These are phyloP conservation scores for Salix brachista DNA, from an alignment of 345 rosid species.

Conservation along the genomic window DNA sequence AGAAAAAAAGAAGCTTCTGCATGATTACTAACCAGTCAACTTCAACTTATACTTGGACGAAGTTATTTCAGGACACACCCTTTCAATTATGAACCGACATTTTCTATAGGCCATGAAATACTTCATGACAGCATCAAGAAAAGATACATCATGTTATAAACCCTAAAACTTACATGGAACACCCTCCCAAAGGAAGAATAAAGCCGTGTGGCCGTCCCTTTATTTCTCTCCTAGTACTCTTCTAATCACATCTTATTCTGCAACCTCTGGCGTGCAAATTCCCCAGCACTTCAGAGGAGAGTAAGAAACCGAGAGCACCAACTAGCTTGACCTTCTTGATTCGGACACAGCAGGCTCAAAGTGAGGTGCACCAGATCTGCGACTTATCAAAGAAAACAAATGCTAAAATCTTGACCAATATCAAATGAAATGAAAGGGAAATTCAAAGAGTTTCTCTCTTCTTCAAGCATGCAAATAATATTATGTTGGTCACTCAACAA, in stretches of 20 bases:
- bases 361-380: conserved; percentile 66
- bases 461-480: neutral
- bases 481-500: neutral
- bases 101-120: no score
- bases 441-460: no score
- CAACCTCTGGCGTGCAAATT: conserved; percentile 64
- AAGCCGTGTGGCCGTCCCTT: neutral
- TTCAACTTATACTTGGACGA: neutral
- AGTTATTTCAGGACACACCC: no score
- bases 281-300: conserved; percentile 68
- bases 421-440: no score
- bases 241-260: conserved; percentile 73
- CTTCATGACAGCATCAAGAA: neutral
- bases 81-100: no score
- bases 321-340: conserved; percentile 81
- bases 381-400: conserved; percentile 28
- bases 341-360: conserved; percentile 57
- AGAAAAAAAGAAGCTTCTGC: neutral
- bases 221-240: neutral
- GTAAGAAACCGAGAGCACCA: conserved; percentile 54
- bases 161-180: neutral
- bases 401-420: no score
- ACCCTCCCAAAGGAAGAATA: neutral
- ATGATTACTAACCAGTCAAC: neutral
- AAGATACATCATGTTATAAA: neutral